Evolutionary conservation across 768 basidiomycete species (phyloP), one percentile per base, ranked within the genome.

Genomic region (Boletus reticulatus): DNA sequence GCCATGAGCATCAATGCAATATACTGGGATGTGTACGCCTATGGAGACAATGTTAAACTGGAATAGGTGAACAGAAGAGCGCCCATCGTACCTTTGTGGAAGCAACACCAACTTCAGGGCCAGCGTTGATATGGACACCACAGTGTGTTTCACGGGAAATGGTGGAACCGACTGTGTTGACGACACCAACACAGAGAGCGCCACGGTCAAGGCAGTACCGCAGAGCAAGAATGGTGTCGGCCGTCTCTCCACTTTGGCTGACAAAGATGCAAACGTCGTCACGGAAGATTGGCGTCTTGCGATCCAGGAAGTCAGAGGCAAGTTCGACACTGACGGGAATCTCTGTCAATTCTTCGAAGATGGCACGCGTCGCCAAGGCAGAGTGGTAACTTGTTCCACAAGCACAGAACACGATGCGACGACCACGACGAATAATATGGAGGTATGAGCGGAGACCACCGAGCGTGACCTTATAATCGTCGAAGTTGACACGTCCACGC

Each of bases 401-500:
- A n/a, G 96, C 97, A 57, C 89, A 89, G 75, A 98, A 98, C 38
- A 98, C 89, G 63, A 99, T 92, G 52, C 97, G 84, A 58, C 97
- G 82, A 52, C 94, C 90, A 61, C 97, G 87, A 57, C 97, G 87
- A 69, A 99, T 98, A 69, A 97, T 95, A 38, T 88, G 91, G 56
- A 99, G 83, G 73, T 98, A 98, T 17, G 89, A 89, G 57, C 94
- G 92, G 57, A 99, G 81, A 38, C 97, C 97, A 69, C 97, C 97
- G 42, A 99, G 87, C 12, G 89, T 98, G 69, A 99, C 91, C 60
- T 81, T 82, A 75, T 92, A 83, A 50, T 81, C 85, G 69, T 98
- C 97, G 64, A 99, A 99, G 82, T 97, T 98, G 79, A 99, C 91
- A 64, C 97, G 94, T 57, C 97, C 97, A 83, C 97, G 91, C 97